phyloP scores from a whole-genome alignment of 441 rosid genomes.

The Populus hybrid region DNA sequence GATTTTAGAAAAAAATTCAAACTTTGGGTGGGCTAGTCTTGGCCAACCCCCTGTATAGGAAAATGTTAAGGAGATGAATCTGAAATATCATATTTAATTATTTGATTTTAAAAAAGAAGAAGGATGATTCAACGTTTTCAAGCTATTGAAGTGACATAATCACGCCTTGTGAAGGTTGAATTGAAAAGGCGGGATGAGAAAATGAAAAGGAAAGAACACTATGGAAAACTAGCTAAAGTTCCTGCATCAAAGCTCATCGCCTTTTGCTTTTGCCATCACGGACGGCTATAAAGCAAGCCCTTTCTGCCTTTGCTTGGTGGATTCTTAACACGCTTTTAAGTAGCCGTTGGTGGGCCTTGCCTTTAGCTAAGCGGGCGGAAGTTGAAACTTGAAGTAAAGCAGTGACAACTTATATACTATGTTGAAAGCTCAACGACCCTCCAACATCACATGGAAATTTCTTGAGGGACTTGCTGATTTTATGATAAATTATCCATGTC shows the following conservation, averaged over 20 bases:
- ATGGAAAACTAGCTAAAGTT: background rate
- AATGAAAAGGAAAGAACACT: background rate
- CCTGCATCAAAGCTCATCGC: background rate
- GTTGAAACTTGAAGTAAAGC: background rate
- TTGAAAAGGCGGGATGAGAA: slow-evolving; percentile 3
- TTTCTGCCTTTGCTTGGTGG: background rate
- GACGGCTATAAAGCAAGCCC: background rate
- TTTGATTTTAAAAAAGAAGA: no score
- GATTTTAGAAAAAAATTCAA: background rate
- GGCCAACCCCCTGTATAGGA: background rate
- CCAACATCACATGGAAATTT: background rate
- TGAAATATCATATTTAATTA: no score
- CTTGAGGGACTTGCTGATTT: background rate
- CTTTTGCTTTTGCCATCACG: background rate
- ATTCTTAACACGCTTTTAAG: background rate
- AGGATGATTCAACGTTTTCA: no score
- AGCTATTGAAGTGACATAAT: no score
- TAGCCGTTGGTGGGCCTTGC: slow-evolving; percentile 6
- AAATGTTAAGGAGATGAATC: no score
- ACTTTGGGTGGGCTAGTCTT: background rate
- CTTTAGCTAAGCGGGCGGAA: background rate
- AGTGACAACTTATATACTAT: background rate
- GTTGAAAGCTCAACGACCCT: background rate
- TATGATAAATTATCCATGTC: background rate
- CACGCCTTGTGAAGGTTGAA: background rate